Evolutionary conservation across 192 early-diverging fungal genomes (phyloP).

Genomic region (Backusella morwellensis): DNA sequence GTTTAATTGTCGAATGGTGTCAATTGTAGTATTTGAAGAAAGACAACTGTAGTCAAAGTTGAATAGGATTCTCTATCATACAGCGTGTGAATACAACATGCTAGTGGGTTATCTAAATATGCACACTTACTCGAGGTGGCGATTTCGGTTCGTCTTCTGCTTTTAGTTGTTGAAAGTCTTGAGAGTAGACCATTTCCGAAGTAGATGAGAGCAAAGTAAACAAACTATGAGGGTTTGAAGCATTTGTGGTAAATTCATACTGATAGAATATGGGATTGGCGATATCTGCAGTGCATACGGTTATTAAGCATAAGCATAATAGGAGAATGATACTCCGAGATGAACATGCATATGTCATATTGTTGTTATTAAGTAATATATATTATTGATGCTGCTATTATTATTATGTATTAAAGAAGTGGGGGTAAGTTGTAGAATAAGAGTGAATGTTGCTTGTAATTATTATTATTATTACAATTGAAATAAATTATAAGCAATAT

Average conservation of each 20-base stretch:
- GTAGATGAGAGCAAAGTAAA: neutral
- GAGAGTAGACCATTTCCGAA: neutral
- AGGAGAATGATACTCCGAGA: slow-evolving; percentile 7
- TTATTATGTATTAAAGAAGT: no score
- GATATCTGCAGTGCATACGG: neutral
- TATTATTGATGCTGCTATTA: no score
- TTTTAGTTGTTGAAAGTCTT: slow-evolving; percentile 14
- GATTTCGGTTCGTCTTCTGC: neutral
- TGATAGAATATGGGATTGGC: slow-evolving; percentile 1
- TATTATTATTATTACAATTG: no score
- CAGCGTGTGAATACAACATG: neutral
- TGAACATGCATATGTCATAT: slow-evolving; percentile 1
- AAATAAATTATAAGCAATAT: no score
- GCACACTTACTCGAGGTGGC: neutral
- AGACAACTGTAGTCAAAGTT: slow-evolving; percentile 12
- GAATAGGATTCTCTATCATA: slow-evolving; percentile 8
- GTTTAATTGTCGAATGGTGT: slow-evolving; percentile 10
- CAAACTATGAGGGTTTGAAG: neutral
- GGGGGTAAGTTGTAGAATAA: no score
- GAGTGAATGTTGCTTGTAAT: no score
- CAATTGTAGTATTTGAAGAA: slow-evolving; percentile 7
- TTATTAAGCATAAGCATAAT: slow-evolving; percentile 2
- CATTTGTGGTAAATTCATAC: neutral
- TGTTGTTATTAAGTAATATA: neutral
- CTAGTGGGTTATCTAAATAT: neutral